These are phyloP conservation scores for Aspergillus steynii DNA, from an alignment of 495 filamentous ascomycete species.

Conservation along the genomic window DNA sequence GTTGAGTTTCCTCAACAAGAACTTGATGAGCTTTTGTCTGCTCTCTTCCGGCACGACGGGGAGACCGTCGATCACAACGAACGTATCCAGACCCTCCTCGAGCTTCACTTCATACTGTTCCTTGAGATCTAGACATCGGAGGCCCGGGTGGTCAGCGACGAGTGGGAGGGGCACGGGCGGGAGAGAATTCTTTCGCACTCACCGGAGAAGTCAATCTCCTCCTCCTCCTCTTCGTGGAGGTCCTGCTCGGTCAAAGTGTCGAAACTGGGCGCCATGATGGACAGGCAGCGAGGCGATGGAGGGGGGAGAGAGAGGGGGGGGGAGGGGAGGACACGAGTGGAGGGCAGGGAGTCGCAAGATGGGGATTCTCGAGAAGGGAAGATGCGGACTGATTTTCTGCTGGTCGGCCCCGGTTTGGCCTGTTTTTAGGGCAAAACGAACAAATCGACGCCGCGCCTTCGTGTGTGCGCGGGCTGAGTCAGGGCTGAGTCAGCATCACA, in stretches of 20 bases:
- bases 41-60: constrained; percentile 80
- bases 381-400: constrained; percentile 25
- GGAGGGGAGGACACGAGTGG: constrained; percentile 3
- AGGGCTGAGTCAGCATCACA: constrained; percentile 25
- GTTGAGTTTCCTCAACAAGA: constrained; percentile 87
- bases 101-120: constrained; percentile 93
- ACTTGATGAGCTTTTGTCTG: constrained; percentile 89
- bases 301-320: neutral
- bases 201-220: constrained; percentile 91
- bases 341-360: constrained; percentile 9
- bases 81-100: constrained; percentile 92
- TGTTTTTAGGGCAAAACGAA: constrained; percentile 42
- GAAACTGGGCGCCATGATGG: constrained; percentile 72
- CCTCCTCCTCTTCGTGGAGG: constrained; percentile 80
- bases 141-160: constrained; percentile 25
- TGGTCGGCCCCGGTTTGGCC: constrained; percentile 29
- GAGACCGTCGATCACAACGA: constrained; percentile 92
- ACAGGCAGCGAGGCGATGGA: constrained; percentile 21
- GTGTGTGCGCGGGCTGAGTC: constrained; percentile 43
- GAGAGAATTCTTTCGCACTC: constrained; percentile 28
- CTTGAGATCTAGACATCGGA: constrained; percentile 65
- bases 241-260: constrained; percentile 76
- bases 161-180: constrained; percentile 23
- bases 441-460: constrained; percentile 36
- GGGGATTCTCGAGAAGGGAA: constrained; percentile 12